Evolutionary conservation across 345 rosid genomes (phyloP).

Genomic region (Euphorbia tirucalli): DNA sequence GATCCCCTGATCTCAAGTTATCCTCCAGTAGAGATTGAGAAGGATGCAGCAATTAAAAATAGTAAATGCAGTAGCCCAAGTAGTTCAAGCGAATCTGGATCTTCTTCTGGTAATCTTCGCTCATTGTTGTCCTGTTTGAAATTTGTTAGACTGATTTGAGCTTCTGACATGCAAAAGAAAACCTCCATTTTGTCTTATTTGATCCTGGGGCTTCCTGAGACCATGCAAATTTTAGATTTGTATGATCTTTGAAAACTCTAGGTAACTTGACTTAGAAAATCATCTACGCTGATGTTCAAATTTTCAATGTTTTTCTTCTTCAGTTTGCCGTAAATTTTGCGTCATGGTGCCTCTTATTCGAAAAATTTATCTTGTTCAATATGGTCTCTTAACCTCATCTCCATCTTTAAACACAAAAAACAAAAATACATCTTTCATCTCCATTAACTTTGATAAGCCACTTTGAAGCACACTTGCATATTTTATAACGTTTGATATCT

Average conservation of each 20-base stretch:
- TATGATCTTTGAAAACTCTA: background rate
- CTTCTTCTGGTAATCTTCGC: slow-evolving; percentile 52
- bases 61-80: slow-evolving; percentile 60
- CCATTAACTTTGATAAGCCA: background rate
- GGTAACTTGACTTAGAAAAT: background rate
- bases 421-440: background rate
- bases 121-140: background rate
- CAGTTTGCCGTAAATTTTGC: background rate
- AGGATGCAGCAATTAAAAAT: slow-evolving; percentile 49
- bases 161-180: background rate
- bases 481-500: background rate
- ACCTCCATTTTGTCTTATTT: background rate
- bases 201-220: background rate
- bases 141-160: background rate
- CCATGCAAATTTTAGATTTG: background rate
- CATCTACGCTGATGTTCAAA: background rate
- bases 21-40: slow-evolving; percentile 58
- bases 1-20: slow-evolving; percentile 52
- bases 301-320: background rate
- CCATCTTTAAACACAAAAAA: no score
- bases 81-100: slow-evolving; percentile 72
- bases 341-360: background rate
- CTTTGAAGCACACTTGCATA: background rate
- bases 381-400: background rate
- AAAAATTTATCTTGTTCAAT: background rate